Percentiles rank a stretch among this genome's conserved stretches.
Conservation (phyloP, 345 rosid species). For the Aquilaria yunnanensis region DNA sequence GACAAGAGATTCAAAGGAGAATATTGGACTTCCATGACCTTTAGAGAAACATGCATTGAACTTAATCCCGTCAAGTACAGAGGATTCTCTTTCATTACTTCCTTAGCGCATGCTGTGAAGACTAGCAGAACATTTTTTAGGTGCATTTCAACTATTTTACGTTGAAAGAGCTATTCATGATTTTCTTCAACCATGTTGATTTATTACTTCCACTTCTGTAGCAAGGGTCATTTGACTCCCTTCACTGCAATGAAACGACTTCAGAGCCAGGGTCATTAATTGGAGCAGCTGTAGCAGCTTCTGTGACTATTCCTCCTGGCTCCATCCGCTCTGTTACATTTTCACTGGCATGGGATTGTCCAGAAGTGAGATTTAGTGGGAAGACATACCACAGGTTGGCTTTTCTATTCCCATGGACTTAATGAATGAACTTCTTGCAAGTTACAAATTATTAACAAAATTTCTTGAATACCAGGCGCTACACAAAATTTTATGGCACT, state of each 20-base stretch:
- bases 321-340: conserved; percentile 59
- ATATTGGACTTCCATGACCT: too few species aligned
- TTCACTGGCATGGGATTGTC: conserved; percentile 93
- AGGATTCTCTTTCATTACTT: too few species aligned
- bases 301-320: conserved; percentile 63
- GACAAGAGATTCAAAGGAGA: too few species aligned
- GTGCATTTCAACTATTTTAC: too few species aligned
- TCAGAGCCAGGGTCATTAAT: conserved; percentile 83
- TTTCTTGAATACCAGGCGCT: conserved; percentile 46
- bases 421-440: not conserved
- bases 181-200: not conserved
- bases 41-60: too few species aligned
- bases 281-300: conserved; percentile 91
- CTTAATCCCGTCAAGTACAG: too few species aligned
- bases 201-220: conserved; percentile 18
- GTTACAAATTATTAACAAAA: not conserved
- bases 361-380: conserved; percentile 62
- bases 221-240: conserved; percentile 70
- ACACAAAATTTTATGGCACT: conserved; percentile 78
- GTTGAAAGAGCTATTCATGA: not conserved
- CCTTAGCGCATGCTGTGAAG: too few species aligned
- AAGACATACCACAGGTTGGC: conserved; percentile 75
- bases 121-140: too few species aligned
- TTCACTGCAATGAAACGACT: conserved; percentile 35
- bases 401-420: not conserved